phyloP scores from a whole-genome alignment of 2,329 filamentous ascomycete genomes.

The Diplodia seriata region DNA sequence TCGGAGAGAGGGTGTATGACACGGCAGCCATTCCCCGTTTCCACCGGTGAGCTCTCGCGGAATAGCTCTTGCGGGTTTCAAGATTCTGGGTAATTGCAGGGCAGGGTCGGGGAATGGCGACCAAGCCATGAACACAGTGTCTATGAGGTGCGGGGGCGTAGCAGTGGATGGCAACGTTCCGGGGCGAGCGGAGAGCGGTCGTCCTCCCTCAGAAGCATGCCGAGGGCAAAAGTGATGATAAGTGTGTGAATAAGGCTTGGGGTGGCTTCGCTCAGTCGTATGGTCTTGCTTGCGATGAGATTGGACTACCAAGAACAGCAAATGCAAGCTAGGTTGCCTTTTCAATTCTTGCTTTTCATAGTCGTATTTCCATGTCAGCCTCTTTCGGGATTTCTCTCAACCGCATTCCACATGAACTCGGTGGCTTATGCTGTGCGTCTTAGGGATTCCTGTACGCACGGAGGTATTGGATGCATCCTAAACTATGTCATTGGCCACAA shows the following conservation, averaged over 20 bases:
- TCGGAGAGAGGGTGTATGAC: background rate
- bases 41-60: background rate
- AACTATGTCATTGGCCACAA: too few species aligned
- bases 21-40: background rate
- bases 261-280: background rate
- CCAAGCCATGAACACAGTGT: background rate
- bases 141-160: background rate
- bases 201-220: background rate
- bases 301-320: background rate
- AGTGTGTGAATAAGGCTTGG: background rate
- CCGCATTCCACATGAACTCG: background rate
- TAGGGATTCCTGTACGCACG: background rate
- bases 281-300: background rate
- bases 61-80: background rate
- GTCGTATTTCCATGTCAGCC: background rate
- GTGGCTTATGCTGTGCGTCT: background rate
- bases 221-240: background rate
- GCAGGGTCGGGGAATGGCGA: background rate
- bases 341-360: background rate
- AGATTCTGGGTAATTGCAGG: background rate
- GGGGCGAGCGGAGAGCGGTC: background rate
- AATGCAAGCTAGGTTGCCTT: background rate
- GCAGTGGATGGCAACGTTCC: background rate
- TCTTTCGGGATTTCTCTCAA: background rate
- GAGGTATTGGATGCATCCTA: too few species aligned